Percentiles rank a stretch among this genome's conserved stretches.
These are phyloP conservation scores for Epicoccum nigrum DNA, from an alignment of 2,329 filamentous ascomycete species.

Conservation along the genomic window DNA sequence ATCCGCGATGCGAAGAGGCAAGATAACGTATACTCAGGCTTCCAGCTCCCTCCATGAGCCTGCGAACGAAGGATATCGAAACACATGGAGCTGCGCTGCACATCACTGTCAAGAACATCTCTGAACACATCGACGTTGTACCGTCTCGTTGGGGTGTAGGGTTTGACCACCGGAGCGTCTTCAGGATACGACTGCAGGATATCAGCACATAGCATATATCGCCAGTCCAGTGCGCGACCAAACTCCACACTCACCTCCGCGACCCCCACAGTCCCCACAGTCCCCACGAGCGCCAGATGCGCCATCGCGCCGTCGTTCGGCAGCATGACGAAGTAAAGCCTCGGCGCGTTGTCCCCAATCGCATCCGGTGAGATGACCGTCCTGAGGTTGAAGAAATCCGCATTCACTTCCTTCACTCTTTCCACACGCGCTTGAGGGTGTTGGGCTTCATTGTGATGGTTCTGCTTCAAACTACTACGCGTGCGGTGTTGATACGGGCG, in stretches of 20 bases:
- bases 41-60: not conserved
- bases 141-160: not conserved
- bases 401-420: not conserved
- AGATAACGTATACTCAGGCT: not conserved
- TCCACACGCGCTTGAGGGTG: not conserved
- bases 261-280: not conserved
- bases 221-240: too few relatives aligned
- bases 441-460: not conserved
- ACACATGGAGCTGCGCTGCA: not conserved
- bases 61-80: not conserved
- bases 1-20: not conserved
- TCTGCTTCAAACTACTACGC: too few relatives aligned
- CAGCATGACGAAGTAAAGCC: not conserved
- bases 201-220: too few relatives aligned
- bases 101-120: not conserved
- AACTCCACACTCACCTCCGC: not conserved
- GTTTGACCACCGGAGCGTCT: not conserved
- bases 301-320: not conserved
- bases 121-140: not conserved
- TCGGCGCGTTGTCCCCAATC: not conserved
- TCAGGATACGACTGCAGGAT: not conserved
- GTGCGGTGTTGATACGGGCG: not conserved
- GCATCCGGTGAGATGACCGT: not conserved
- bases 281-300: not conserved
- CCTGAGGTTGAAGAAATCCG: not conserved